Percentiles rank a stretch among this genome's conserved stretches.
phyloP scores from a whole-genome alignment of 2,329 filamentous ascomycete species.

The Trichoderma sp. region DNA sequence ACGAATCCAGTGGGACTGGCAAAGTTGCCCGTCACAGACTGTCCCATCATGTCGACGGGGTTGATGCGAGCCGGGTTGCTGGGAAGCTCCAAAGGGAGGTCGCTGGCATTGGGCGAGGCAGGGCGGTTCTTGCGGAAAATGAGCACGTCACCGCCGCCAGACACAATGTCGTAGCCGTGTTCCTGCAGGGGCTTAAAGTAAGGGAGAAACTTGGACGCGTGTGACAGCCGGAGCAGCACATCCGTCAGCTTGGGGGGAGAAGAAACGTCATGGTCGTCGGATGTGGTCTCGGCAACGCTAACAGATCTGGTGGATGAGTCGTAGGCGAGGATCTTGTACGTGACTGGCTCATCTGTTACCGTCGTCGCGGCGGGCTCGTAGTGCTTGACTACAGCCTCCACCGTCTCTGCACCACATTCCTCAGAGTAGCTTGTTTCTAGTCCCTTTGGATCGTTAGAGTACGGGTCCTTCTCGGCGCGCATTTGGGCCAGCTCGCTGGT shows the following conservation, averaged over 20 bases:
- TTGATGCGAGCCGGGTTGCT: conserved; percentile 40
- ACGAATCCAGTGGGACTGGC: conserved; percentile 65
- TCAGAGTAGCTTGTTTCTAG: conserved; percentile 47
- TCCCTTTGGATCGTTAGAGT: conserved; percentile 46
- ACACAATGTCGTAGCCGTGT: conserved; percentile 65
- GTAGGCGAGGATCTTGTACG: conserved; percentile 66
- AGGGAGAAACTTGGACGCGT: conserved; percentile 63
- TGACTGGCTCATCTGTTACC: conserved; percentile 16
- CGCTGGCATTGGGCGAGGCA: conserved; percentile 20
- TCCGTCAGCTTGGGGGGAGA: conserved; percentile 56
- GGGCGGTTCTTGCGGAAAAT: conserved; percentile 60
- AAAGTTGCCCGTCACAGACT: conserved; percentile 52
- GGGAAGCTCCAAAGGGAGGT: not conserved
- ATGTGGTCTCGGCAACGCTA: conserved; percentile 58
- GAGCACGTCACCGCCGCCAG: conserved; percentile 60
- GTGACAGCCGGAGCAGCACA: conserved; percentile 57
- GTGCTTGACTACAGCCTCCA: conserved; percentile 38
- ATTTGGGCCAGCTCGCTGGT: conserved; percentile 4
- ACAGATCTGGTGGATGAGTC: conserved; percentile 58
- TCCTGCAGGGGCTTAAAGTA: conserved; percentile 57
- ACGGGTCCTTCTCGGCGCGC: conserved; percentile 34
- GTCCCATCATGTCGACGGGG: conserved; percentile 57
- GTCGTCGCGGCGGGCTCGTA: conserved; percentile 19
- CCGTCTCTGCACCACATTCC: conserved; percentile 38
- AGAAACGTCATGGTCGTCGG: conserved; percentile 48